Evolutionary conservation across 768 basidiomycete genomes (phyloP).

Genomic region (Russula olivacea): DNA sequence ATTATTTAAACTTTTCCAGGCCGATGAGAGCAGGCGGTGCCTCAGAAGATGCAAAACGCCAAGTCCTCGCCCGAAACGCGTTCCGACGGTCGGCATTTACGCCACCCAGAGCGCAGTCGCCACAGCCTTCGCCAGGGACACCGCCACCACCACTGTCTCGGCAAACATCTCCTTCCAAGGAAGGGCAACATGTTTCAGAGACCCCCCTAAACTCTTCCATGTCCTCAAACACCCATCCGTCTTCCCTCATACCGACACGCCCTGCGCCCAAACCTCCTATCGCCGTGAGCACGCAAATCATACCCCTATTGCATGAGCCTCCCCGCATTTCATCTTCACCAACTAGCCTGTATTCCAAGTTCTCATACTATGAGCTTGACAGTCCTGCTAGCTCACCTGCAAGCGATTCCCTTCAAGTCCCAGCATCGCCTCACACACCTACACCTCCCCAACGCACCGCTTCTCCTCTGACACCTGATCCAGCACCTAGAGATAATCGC

Average conservation of each 20-base stretch:
- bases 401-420: constrained; percentile 22
- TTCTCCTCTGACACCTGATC: not conserved
- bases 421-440: constrained; percentile 15
- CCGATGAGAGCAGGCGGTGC: constrained; percentile 46
- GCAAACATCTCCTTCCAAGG: constrained; percentile 8
- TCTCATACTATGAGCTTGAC: constrained; percentile 32
- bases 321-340: constrained; percentile 19
- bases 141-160: constrained; percentile 12
- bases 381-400: constrained; percentile 19
- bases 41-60: constrained; percentile 38
- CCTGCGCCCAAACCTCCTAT: constrained; percentile 9
- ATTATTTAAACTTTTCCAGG: constrained; percentile 56
- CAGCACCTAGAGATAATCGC: constrained; percentile 16
- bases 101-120: constrained; percentile 5
- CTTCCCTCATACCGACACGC: constrained; percentile 4
- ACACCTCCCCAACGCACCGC: constrained; percentile 2
- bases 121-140: constrained; percentile 6
- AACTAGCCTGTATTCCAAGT: constrained; percentile 30
- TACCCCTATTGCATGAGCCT: constrained; percentile 11
- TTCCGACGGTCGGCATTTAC: constrained; percentile 27
- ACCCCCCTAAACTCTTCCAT: not conserved
- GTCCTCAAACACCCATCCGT: not conserved
- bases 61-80: constrained; percentile 55
- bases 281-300: constrained; percentile 14
- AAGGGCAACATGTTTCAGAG: constrained; percentile 5